Percentiles rank a stretch among this genome's conserved stretches.
Evolutionary conservation across 225 moss, liverwort and hornwort genomes (phyloP).

Genomic region (Thuidium tamariscinum): DNA sequence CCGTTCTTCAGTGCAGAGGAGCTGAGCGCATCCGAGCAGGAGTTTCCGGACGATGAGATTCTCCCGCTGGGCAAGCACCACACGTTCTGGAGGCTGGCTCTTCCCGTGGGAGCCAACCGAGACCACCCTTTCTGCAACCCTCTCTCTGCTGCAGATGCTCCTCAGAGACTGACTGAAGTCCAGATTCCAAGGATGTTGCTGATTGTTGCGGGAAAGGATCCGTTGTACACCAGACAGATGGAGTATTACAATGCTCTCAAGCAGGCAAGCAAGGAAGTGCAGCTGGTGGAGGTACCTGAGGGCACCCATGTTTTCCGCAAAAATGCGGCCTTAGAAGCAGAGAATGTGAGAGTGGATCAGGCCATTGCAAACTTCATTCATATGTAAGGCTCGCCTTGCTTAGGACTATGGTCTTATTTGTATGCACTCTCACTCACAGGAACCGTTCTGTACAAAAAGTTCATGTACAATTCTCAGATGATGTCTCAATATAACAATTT

Average conservation of each 20-base stretch:
- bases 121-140: constrained; percentile 46
- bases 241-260: constrained; percentile 17
- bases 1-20: constrained; percentile 29
- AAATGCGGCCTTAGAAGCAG: constrained; percentile 5
- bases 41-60: constrained; percentile 2
- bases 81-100: constrained; percentile 18
- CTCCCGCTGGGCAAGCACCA: constrained; percentile 12
- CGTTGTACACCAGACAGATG: constrained; percentile 11
- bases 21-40: constrained; percentile 23
- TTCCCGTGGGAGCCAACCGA: constrained; percentile 17
- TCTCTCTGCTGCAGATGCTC: constrained; percentile 7
- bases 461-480: background rate
- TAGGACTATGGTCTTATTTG: background rate
- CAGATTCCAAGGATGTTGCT: constrained; percentile 19
- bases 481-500: background rate
- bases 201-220: constrained; percentile 31
- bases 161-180: background rate
- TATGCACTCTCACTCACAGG: background rate
- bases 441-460: background rate
- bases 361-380: constrained; percentile 24
- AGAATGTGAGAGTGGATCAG: constrained; percentile 28
- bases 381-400: background rate
- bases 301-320: constrained; percentile 24
- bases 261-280: constrained; percentile 21
- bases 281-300: constrained; percentile 29